Evolutionary conservation across 2,329 filamentous ascomycete species (phyloP).

Genomic region (Cadophora sp.): DNA sequence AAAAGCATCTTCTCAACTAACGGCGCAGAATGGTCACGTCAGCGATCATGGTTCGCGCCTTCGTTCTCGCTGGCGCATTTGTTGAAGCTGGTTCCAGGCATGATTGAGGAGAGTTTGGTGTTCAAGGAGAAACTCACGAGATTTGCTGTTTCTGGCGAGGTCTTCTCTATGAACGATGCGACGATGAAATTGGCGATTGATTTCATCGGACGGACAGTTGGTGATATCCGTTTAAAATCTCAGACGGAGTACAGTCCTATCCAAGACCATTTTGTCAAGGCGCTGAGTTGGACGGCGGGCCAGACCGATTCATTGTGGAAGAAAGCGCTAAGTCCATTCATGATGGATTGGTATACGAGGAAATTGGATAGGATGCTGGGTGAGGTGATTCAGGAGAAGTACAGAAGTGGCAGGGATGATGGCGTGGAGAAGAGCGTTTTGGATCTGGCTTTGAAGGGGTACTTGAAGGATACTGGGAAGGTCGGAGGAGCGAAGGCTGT

Average conservation of each 20-base stretch:
- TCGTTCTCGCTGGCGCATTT: constrained; percentile 28
- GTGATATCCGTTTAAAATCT: constrained; percentile 26
- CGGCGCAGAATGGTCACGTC: constrained; percentile 27
- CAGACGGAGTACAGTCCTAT: constrained; percentile 28
- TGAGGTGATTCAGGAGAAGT: constrained; percentile 28
- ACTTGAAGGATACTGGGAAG: constrained; percentile 28
- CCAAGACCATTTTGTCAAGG: constrained; percentile 19
- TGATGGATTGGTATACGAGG: constrained; percentile 27
- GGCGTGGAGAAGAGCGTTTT: constrained; percentile 30
- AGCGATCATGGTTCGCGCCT: constrained; percentile 29
- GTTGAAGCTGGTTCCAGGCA: constrained; percentile 23
- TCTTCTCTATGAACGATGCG: constrained; percentile 26
- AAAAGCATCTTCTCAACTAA: constrained; percentile 27
- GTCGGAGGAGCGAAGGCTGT: constrained; percentile 2
- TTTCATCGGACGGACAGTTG: constrained; percentile 29
- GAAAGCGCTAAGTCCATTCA: constrained; percentile 20
- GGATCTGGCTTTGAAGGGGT: constrained; percentile 32
- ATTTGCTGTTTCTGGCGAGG: constrained; percentile 23
- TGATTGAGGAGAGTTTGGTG: constrained; percentile 32
- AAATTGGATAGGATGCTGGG: constrained; percentile 27
- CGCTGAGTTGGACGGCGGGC: constrained; percentile 24
- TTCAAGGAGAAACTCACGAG: constrained; percentile 32
- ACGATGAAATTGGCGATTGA: constrained; percentile 30
- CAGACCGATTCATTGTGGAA: constrained; percentile 25
- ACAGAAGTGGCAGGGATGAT: constrained; percentile 21